Evolutionary conservation across 23 red algal species (phyloP), one percentile per base, ranked within the genome.

Genomic region (Gracilaria domingensis): DNA sequence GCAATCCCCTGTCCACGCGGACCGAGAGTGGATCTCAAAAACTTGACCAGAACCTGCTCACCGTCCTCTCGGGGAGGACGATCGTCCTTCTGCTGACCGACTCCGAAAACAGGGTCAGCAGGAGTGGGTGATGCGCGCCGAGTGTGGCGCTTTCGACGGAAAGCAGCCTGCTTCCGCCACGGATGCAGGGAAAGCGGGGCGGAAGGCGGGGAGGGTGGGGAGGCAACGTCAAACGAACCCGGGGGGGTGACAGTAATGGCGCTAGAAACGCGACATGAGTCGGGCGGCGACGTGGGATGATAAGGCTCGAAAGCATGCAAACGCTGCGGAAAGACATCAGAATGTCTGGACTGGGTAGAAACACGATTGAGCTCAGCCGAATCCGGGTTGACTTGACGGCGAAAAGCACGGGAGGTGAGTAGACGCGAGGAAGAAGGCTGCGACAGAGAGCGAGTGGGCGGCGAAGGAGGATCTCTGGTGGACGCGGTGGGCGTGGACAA

Each of bases 1-100:
- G 87, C 87, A 45, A 91, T 62, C 16, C 48, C 66, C 47, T 88
- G 67, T 44, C 69, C 84, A 26, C 47, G 59, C 17, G 84, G 71
- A 11, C 84, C 84, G 4, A 88, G 37, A 4, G 71, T 40, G 13
- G 59, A 73, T 0, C 84, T 50, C 30, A 88, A 32, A 12, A 88
- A 88, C 29, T 50, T 49, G 47, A 88, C 23, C 4, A 88, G 66
- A 11, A 76, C 25, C 50, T 88, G 66, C 37, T 88, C 84, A 53
- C 84, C 84, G 24, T 77, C 72, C 40, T 45, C 21, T 7, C 45
- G 38, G 1, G 42, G 72, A 3, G 8, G 39, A 37, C 34, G 72
- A 50, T 77, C 72, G 3, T 77, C 72, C 45, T 25, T 48, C 26
- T 77, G 72, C 26, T 77, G 42, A 5, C 17, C 72, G 5, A 51